A percentile compares a stretch with the other conserved stretches of the same genome.
These are phyloP conservation scores for Blastobotrys arbuscula DNA, from an alignment of 1,139 yeast genomes.

Conservation along the genomic window DNA sequence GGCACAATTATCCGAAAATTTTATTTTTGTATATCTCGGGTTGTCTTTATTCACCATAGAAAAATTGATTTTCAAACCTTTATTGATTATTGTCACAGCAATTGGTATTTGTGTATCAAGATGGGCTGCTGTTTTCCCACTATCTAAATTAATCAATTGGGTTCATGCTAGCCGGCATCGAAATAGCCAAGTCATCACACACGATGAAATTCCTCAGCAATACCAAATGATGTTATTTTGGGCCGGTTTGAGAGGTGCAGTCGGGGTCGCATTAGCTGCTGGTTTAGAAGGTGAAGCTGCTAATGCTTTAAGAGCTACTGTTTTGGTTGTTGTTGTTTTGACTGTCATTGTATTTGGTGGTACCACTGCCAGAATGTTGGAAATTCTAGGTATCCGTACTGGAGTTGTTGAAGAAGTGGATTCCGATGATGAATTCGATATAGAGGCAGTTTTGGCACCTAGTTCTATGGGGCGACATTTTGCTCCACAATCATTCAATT, in stretches of 20 bases:
- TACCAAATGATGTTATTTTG: conserved; percentile 99
- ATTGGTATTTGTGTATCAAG: conserved; percentile 90
- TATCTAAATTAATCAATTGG: conserved; percentile 80
- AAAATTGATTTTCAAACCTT: conserved; percentile 88
- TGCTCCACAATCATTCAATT: neutral
- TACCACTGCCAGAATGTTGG: conserved; percentile 97
- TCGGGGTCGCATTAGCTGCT: conserved; percentile 97
- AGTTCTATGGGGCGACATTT: conserved; percentile 6
- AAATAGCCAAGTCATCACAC: conserved; percentile 42
- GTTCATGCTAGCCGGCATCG: conserved; percentile 43
- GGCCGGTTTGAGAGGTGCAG: conserved; percentile 99
- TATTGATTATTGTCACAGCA: conserved; percentile 83
- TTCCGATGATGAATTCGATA: conserved; percentile 92
- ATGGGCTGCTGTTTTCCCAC: conserved; percentile 96
- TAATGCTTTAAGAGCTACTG: conserved; percentile 85
- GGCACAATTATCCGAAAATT: conserved; percentile 94
- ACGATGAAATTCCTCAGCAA: conserved; percentile 89
- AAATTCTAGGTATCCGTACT: conserved; percentile 83
- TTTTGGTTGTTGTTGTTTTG: conserved; percentile 89
- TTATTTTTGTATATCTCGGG: conserved; percentile 92
- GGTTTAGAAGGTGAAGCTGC: conserved; percentile 95
- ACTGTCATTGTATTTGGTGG: conserved; percentile 98
- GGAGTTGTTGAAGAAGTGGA: conserved; percentile 82
- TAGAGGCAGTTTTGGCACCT: conserved; percentile 55
- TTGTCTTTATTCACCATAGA: conserved; percentile 93